Evolutionary conservation across 306 rosid genomes (phyloP), one percentile per base, ranked within the genome.

Genomic region (Calophaca sinica): DNA sequence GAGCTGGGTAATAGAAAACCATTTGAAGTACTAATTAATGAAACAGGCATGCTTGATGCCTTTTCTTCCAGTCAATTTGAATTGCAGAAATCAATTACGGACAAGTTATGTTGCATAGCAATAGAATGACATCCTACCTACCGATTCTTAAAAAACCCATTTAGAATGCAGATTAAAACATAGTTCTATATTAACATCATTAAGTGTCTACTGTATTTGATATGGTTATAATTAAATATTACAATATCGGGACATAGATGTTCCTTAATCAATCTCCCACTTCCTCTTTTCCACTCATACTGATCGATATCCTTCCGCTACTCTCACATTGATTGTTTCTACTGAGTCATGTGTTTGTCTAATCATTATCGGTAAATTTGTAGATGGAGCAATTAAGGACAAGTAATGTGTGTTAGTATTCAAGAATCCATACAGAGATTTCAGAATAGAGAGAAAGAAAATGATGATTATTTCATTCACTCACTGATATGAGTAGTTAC

Each of bases 111-210:
- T 33, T 61, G 20, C 58, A 20, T 82, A 46, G 31, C 63, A 80
- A 66, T 49, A 42, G 52, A 65, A 67, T 65, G 84, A 85, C 83
- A 59, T 78, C 51, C 70, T 74, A 85, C 81, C 88, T 13, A 74
- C 76, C 79, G 20, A 32, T 74, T 45, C 62, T 38, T 15, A 49
- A 3, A 57, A 53, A 53, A 53, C 68, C 65, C 67, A 70, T 61
- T 75, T 33, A 62, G 44, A 78, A 70, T 9, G 33, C 32, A 31
- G 60, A 60, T 51, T 52, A 33, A 72, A 65, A 12, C 48, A 65
- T 33, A 63, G 51, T 62, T 66, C 12, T 50, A 38, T 46, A 45
- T 60, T 4, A 54, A 63, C 73, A 64, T 64, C 62, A 64, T 72
- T 79, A 72, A 71, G n/a, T 42, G 55, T 38, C 6, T 3, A 28